These are phyloP conservation scores for Chrysoporthe deuterocubensis DNA, from an alignment of 2,329 filamentous ascomycete genomes.

Conservation along the genomic window DNA sequence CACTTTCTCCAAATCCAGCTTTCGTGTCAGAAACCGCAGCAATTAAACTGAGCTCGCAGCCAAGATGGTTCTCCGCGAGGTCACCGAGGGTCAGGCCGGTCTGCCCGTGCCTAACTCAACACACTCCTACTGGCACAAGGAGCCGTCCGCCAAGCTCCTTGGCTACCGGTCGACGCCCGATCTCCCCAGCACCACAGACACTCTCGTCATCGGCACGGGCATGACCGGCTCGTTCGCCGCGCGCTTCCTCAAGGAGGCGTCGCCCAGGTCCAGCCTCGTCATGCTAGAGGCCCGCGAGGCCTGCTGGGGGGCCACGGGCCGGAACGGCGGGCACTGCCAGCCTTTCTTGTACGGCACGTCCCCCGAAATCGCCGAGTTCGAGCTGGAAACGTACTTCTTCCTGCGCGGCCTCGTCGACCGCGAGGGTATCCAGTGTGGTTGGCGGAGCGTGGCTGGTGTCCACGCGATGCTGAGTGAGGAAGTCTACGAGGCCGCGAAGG, in stretches of 20 bases:
- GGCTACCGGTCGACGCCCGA: conserved; percentile 70
- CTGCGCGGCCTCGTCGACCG: conserved; percentile 61
- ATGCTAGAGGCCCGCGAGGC: conserved; percentile 80
- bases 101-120: conserved; percentile 66
- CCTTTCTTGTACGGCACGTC: conserved; percentile 66
- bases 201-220: conserved; percentile 75
- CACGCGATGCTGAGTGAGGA: conserved; percentile 64
- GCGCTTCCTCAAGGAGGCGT: conserved; percentile 58
- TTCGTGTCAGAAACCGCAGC: no score
- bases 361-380: conserved; percentile 70
- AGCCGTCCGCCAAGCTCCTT: conserved; percentile 66
- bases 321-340: conserved; percentile 77
- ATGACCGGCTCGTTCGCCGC: conserved; percentile 77
- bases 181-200: conserved; percentile 66
- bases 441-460: conserved; percentile 64
- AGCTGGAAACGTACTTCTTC: conserved; percentile 69
- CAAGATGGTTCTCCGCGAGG: conserved; percentile 32
- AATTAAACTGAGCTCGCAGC: background rate
- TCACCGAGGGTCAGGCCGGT: conserved; percentile 46
- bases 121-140: conserved; percentile 73
- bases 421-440: conserved; percentile 71
- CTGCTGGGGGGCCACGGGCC: conserved; percentile 82
- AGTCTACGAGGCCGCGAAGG: conserved; percentile 56
- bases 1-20: background rate
- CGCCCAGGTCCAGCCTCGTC: conserved; percentile 57